Base-by-base conservation (phyloP, 192 early-diverging fungal genomes). In the Paraglomus brasilianum region DNA sequence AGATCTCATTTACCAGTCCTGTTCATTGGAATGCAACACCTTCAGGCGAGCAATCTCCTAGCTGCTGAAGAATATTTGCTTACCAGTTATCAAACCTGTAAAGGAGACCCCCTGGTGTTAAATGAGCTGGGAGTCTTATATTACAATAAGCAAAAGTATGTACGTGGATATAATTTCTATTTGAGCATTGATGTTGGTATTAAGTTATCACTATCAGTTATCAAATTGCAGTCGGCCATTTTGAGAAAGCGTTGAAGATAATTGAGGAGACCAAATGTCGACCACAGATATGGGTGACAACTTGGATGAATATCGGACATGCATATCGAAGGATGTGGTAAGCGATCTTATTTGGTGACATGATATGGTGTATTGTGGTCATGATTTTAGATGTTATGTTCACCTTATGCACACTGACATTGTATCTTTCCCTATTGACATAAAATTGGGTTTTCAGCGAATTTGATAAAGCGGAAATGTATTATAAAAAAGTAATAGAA, bases 11-110 rank as follows among this genome's bases (percentile, higher is more conserved):
- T 89, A 13, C 88, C 90, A 22, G 59, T 72, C 6, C 73, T 94
- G 77, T 91, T 84, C 61, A 82, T 93, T n/a, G 93, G 88, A 36
- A 91, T 91, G 87, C 85, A 91, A 62, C 85, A 94, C 57, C 70
- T 89, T 48, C 71, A 83, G 52, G 71, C 82, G 36, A 78, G 83
- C 39, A 86, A 87, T 69, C 62, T 82, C n/a, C 44, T 69, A 0
- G 53, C 85, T 8, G 91, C 92, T 0, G 71, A 83, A 53, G 81
- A 88, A 13, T 92, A 87, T 60, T 65, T 94, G 13, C 51, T 70
- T 1, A 58, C 68, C 2, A 87, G 88, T 39, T 67, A 72, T 17
- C 49, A 46, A 8, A 79, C 87, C 8, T 89, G 88, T 64, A 66
- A 77, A 44, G 53, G 73, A 10, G 92, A 93, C 77, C 87, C 92